Conservation (phyloP, 345 rosid species). For the Populus ilicifolia region DNA sequence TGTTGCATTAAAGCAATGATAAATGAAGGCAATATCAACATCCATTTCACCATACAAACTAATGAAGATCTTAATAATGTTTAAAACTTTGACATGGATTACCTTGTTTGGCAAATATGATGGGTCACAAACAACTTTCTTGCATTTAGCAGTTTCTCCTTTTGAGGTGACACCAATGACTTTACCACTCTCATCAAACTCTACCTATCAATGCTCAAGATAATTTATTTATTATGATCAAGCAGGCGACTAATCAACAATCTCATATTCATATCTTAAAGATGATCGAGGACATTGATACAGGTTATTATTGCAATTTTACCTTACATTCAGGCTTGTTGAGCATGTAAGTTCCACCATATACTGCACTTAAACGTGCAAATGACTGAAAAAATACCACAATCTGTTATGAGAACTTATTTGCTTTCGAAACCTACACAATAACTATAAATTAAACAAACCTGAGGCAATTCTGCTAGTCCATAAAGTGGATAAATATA, state of each 20-base stretch:
- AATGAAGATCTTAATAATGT: background rate
- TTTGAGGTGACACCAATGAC: conserved; percentile 74
- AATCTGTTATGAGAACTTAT: conserved; percentile 10
- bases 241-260: background rate
- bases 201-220: conserved; percentile 40
- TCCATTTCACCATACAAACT: background rate
- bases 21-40: background rate
- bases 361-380: conserved; percentile 91
- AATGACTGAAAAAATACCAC: conserved; percentile 54
- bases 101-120: conserved; percentile 87
- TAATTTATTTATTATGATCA: background rate
- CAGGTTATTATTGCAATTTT: background rate
- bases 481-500: conserved; percentile 87
- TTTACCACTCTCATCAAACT: conserved; percentile 68
- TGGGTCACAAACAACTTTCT: conserved; percentile 86
- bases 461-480: conserved; percentile 93
- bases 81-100: conserved; percentile 2
- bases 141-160: conserved; percentile 93
- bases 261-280: background rate
- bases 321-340: conserved; percentile 95
- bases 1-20: conserved; percentile 26
- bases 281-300: background rate
- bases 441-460: conserved; percentile 15
- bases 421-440: background rate
- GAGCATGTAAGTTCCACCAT: conserved; percentile 97